Percentiles rank a stretch among this genome's conserved stretches.
Evolutionary conservation across 768 basidiomycete species (phyloP).

Genomic region (Amanita muscaria): DNA sequence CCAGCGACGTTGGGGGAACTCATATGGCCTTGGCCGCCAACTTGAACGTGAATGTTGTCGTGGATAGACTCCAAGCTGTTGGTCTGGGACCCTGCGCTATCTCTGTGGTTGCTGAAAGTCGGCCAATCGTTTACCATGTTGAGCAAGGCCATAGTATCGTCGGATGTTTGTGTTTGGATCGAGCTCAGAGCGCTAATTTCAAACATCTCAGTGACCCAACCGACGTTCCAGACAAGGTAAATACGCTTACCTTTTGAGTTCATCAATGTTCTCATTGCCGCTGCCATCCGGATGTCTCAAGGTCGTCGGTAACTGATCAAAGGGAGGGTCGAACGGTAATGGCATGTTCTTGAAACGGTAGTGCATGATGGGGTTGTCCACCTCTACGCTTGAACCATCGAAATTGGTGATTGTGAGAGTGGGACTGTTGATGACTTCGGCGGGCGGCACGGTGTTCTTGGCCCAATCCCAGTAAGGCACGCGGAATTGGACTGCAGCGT

Average conservation of each 20-base stretch:
- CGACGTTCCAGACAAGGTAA: not conserved
- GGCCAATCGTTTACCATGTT: slow-evolving; percentile 30
- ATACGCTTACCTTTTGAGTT: slow-evolving; percentile 19
- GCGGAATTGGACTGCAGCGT: slow-evolving; percentile 28
- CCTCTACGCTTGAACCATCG: slow-evolving; percentile 18
- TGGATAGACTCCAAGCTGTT: slow-evolving; percentile 46
- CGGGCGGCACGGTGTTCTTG: slow-evolving; percentile 26
- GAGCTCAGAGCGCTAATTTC: slow-evolving; percentile 15
- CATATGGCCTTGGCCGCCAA: slow-evolving; percentile 39
- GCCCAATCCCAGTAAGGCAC: slow-evolving; percentile 50
- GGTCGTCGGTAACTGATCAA: slow-evolving; percentile 24
- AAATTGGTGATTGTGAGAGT: slow-evolving; percentile 22
- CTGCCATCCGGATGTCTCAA: slow-evolving; percentile 23
- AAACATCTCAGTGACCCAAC: not conserved
- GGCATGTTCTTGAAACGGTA: slow-evolving; percentile 27
- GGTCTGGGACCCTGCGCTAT: slow-evolving; percentile 27
- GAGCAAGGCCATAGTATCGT: slow-evolving; percentile 30
- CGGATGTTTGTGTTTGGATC: slow-evolving; percentile 19
- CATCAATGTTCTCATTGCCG: slow-evolving; percentile 24
- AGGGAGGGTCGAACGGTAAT: slow-evolving; percentile 23
- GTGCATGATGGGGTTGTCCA: slow-evolving; percentile 25
- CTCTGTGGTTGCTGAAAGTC: slow-evolving; percentile 39
- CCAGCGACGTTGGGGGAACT: slow-evolving; percentile 30
- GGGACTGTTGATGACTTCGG: slow-evolving; percentile 23
- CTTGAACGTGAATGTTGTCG: slow-evolving; percentile 34